These are phyloP conservation scores for Aspergillus brasiliensis DNA, from an alignment of 2,329 filamentous ascomycete genomes.

Conservation along the genomic window DNA sequence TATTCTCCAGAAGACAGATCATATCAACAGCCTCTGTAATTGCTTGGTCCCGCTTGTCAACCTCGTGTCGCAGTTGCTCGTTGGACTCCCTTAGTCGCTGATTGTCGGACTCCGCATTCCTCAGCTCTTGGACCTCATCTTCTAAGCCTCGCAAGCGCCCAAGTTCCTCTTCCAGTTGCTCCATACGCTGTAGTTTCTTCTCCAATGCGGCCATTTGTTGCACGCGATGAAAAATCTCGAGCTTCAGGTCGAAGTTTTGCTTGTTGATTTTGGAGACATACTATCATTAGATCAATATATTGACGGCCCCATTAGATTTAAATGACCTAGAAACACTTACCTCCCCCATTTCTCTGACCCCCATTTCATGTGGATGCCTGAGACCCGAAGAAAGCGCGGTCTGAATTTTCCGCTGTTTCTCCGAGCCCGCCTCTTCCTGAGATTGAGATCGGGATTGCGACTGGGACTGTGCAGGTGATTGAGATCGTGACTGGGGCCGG, in stretches of 20 bases:
- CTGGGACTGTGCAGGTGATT: conserved; percentile 14
- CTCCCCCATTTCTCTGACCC: conserved; percentile 46
- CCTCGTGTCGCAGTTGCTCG: conserved; percentile 38
- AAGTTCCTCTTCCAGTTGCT: conserved; percentile 40
- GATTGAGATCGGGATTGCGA: conserved; percentile 23
- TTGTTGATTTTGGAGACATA: conserved; percentile 49
- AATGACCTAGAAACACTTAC: conserved; percentile 26
- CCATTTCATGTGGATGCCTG: conserved; percentile 44
- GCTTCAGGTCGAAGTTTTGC: conserved; percentile 47
- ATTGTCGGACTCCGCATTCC: conserved; percentile 39
- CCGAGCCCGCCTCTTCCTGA: conserved; percentile 38
- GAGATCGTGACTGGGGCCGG: conserved; percentile 15
- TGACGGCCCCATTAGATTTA: background rate
- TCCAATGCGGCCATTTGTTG: conserved; percentile 40
- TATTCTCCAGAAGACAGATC: conserved; percentile 47
- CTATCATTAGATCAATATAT: conserved; percentile 27
- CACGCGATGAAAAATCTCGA: conserved; percentile 44
- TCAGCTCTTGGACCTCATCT: conserved; percentile 42
- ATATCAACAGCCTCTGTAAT: conserved; percentile 47
- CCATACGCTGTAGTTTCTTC: conserved; percentile 42
- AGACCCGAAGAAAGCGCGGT: conserved; percentile 33
- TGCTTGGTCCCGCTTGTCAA: conserved; percentile 44
- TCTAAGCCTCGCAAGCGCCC: conserved; percentile 31
- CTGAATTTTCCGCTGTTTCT: conserved; percentile 37
- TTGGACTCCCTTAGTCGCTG: conserved; percentile 41